Conservation (phyloP, 768 basidiomycete species). For the Mycena sanguinolenta region DNA sequence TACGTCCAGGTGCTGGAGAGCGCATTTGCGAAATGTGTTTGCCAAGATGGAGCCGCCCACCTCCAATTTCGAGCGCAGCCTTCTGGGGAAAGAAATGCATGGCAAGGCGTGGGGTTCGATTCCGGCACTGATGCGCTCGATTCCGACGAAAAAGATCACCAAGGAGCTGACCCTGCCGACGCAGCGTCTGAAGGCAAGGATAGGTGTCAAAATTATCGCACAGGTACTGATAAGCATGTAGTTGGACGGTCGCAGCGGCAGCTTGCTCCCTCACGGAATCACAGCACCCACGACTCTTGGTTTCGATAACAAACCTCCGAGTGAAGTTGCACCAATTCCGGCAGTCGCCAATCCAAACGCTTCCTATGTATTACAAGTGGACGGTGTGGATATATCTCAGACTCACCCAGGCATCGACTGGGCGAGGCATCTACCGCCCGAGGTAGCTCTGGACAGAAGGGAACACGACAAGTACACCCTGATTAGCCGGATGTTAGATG, state of each 20-base stretch:
- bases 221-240: constrained; percentile 7
- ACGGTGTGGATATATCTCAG: constrained; percentile 17
- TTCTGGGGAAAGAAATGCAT: too few relatives aligned
- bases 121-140: constrained; percentile 17
- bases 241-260: constrained; percentile 23
- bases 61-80: constrained; percentile 24
- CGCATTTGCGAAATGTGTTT: constrained; percentile 25
- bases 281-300: not conserved
- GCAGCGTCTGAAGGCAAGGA: constrained; percentile 30
- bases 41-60: constrained; percentile 28
- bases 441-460: constrained; percentile 17
- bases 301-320: too few relatives aligned
- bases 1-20: constrained; percentile 22
- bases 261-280: constrained; percentile 13
- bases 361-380: constrained; percentile 31
- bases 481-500: not conserved
- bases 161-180: constrained; percentile 29
- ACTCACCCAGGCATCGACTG: constrained; percentile 29
- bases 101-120: not conserved
- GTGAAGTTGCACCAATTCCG: too few relatives aligned
- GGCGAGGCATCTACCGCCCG: constrained; percentile 25
- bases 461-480: constrained; percentile 38
- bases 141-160: constrained; percentile 31
- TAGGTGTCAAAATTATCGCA: too few relatives aligned
- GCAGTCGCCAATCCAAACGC: too few relatives aligned